Evolutionary conservation across 441 rosid species (phyloP).

Genomic region (Arabidopsis lyrata): DNA sequence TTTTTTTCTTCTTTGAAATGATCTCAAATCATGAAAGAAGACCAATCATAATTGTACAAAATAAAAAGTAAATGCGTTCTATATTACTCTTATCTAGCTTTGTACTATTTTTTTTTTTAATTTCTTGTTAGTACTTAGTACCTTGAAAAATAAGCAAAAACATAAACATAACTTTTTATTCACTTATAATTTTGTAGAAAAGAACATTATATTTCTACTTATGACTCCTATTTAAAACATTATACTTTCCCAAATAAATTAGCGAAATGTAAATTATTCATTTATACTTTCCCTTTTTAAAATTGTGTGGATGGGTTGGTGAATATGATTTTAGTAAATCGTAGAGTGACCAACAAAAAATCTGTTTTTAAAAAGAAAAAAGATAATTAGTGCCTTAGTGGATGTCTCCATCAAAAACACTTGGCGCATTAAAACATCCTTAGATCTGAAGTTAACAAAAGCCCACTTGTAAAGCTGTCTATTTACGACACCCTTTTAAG

Average conservation of each 20-base stretch:
- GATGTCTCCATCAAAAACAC: constrained; percentile 39
- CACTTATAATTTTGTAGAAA: neutral
- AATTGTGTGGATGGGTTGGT: neutral
- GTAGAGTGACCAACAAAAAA: constrained; percentile 4
- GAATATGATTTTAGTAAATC: neutral
- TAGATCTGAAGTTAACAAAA: constrained; percentile 44
- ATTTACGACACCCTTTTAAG: constrained; percentile 23
- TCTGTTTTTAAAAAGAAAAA: neutral
- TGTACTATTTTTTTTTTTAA: neutral
- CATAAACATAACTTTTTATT: constrained; percentile 6
- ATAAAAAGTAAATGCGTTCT: constrained; percentile 10
- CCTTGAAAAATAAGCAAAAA: constrained; percentile 6
- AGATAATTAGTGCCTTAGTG: constrained; percentile 1
- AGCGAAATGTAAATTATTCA: no score
- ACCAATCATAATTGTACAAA: constrained; percentile 25
- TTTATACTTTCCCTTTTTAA: no score
- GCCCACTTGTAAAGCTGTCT: constrained; percentile 34
- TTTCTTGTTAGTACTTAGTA: neutral
- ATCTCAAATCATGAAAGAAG: constrained; percentile 13
- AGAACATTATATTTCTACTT: neutral
- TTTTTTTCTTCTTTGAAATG: neutral
- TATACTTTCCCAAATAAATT: neutral
- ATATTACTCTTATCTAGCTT: constrained; percentile 10
- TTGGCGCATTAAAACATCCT: constrained; percentile 41
- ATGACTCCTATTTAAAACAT: neutral